A percentile compares a stretch with the other conserved stretches of the same genome.
These are phyloP conservation scores for Avena atlantica DNA, from an alignment of 176 grass and related monocot species.

Conservation along the genomic window DNA sequence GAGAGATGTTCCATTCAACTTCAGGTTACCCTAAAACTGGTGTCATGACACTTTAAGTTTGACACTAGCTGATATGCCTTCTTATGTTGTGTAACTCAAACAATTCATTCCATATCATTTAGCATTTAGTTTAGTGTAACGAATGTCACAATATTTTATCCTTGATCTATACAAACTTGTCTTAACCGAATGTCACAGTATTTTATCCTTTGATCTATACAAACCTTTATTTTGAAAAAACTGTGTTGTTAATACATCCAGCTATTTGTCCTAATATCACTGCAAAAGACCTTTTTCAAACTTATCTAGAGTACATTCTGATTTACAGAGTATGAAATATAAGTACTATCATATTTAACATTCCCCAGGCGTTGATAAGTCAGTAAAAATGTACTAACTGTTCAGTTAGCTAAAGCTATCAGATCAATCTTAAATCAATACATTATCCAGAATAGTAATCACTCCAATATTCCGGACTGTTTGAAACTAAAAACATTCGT, in stretches of 20 bases:
- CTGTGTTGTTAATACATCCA: slow-evolving; percentile 7
- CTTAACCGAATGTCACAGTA: not conserved
- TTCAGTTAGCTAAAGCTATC: slow-evolving; percentile 26
- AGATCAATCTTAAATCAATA: not conserved
- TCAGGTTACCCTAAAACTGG: not conserved
- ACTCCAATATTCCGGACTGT: not conserved
- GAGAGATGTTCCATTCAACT: not conserved
- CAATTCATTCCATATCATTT: not conserved
- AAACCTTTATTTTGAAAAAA: not conserved
- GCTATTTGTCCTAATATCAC: not conserved
- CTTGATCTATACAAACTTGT: not conserved
- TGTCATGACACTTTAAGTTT: not conserved
- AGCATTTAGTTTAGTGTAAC: not conserved
- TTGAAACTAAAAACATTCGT: not conserved
- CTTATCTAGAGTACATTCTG: slow-evolving; percentile 10
- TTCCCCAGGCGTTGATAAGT: not conserved
- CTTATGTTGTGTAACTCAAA: not conserved
- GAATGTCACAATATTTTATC: not conserved
- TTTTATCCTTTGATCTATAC: not conserved
- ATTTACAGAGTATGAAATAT: not conserved
- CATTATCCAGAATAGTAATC: not conserved
- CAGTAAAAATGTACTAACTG: not conserved
- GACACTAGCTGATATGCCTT: not conserved
- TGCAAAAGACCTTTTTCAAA: not conserved
- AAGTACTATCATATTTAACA: not conserved